Base-by-base conservation (phyloP, 371 early-diverging fungal genomes). In the Chytridium lagenaria region DNA sequence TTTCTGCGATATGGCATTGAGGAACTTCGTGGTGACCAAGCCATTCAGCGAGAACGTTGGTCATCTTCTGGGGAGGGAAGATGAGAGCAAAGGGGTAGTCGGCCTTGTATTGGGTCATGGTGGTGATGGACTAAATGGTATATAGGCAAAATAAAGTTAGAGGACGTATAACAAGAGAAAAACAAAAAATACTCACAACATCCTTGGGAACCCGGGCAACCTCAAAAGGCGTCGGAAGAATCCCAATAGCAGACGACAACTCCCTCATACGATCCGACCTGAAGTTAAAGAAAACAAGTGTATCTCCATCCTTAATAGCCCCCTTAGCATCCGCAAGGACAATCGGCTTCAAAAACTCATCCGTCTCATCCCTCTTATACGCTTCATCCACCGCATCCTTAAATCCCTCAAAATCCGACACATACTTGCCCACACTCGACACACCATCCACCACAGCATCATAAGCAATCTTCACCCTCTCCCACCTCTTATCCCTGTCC, bases 401-500 rank as follows among this genome's bases (percentile, higher is more conserved):
- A 44, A 73, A 70, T 28, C 30, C 69, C 30, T 72, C 72, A 22
- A 69, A 52, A 39, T 34, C 38, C 12, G 30, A 1, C 39, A 63
- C 50, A 22, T 40, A 22, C 12, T 67, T 23, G 55, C 72, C 44
- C 73, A 95, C 94, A 67, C 95, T 98, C 68, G 85, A 84, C 12
- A 57, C 33, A 61, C 94, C 95, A 75, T 89, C 84, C 52, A 93
- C 91, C 84, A 97, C 83, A 50, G 89, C 96, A 51, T 98, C 94
- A 77, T 94, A 93, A 44, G 99, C 98, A 61, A 94, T 76, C 88
- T 96, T 88, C 71, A 98, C 85, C 77, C 99, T 92, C 85, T 99
- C 99, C 95, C 98, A 96, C 74, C 99, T 93, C 90, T 97, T 97
- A 87, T 99, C 99, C 83, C 99, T 93, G 84, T 99, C 99, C 99